These are phyloP conservation scores for Globisporangium cylindrosporum DNA, from an alignment of 352 stramenopile species.

Conservation along the genomic window DNA sequence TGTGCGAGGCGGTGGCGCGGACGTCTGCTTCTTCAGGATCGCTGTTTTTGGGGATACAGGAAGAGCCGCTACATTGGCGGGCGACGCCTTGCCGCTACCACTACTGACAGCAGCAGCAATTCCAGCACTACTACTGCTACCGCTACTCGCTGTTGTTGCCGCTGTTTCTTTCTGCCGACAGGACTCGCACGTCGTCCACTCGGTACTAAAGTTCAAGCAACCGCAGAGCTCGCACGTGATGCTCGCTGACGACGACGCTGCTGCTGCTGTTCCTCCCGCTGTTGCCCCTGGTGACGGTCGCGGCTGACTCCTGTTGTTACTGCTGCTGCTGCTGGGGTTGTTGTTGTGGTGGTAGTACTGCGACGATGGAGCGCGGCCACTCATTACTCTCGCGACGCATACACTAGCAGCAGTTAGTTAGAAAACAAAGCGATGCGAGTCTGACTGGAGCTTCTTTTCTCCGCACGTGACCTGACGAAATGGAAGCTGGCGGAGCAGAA, in stretches of 20 bases:
- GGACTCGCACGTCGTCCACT: constrained; percentile 12
- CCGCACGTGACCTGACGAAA: background rate
- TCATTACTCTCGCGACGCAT: background rate
- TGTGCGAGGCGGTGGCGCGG: background rate
- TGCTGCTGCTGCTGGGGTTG: background rate
- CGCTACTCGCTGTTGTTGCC: background rate
- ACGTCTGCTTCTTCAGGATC: constrained; percentile 3
- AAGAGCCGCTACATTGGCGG: background rate
- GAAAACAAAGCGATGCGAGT: background rate
- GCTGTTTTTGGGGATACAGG: background rate
- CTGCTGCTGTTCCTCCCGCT: too few species aligned
- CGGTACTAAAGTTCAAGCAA: constrained; percentile 20
- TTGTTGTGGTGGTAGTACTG: constrained; percentile 1
- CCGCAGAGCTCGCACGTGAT: constrained; percentile 22
- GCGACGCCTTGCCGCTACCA: background rate
- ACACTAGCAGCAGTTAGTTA: background rate
- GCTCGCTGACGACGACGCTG: background rate
- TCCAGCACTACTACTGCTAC: background rate
- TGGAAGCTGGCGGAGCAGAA: background rate
- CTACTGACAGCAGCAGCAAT: background rate
- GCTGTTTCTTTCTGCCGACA: constrained; percentile 8
- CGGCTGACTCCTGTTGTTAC: background rate
- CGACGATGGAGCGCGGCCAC: background rate
- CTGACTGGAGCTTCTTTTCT: background rate
- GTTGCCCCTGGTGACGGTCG: background rate